Conservation (phyloP, 2,329 filamentous ascomycete species). For the Colletotrichum trifolii region DNA sequence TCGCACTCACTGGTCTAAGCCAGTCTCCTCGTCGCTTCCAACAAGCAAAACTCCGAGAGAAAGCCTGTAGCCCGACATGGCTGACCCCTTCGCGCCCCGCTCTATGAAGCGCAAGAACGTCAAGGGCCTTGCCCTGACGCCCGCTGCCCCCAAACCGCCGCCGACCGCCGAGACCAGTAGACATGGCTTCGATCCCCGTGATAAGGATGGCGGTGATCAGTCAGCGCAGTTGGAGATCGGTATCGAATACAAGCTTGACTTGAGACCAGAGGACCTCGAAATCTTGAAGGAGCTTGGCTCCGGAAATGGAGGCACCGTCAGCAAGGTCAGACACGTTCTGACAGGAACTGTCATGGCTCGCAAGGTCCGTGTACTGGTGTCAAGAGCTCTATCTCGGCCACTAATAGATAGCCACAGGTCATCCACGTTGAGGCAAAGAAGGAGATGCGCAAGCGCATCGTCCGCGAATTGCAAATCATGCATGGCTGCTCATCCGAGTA, state of each 20-base stretch:
- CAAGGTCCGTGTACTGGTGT: slow-evolving; percentile 72
- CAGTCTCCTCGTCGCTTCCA: slow-evolving; percentile 1
- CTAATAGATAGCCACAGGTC: slow-evolving; percentile 67
- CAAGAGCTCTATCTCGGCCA: not conserved
- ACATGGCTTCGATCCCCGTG: slow-evolving; percentile 68
- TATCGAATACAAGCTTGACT: slow-evolving; percentile 94
- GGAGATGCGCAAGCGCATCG: slow-evolving; percentile 95
- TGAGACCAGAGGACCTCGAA: slow-evolving; percentile 91
- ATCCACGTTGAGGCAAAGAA: slow-evolving; percentile 99
- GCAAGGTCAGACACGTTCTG: slow-evolving; percentile 94
- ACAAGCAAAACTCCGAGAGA: slow-evolving; percentile 3
- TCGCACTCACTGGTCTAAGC: slow-evolving; percentile 15
- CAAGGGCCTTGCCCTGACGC: slow-evolving; percentile 91
- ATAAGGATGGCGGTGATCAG: slow-evolving; percentile 65
- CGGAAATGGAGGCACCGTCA: slow-evolving; percentile 97
- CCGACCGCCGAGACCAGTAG: slow-evolving; percentile 79
- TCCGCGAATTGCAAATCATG: slow-evolving; percentile 97
- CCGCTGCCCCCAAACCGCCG: slow-evolving; percentile 77
- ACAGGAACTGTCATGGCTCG: slow-evolving; percentile 97
- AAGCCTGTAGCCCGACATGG: slow-evolving; percentile 57
- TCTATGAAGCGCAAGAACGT: slow-evolving; percentile 99
- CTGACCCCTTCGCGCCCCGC: slow-evolving; percentile 71
- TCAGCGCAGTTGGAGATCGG: slow-evolving; percentile 89
- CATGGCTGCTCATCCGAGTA: slow-evolving; percentile 97
- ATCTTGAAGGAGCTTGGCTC: slow-evolving; percentile 94